Base-by-base conservation (phyloP, 805 yeast species). In the baker's yeast (Saccharomyces cerevisiae) region DNA sequence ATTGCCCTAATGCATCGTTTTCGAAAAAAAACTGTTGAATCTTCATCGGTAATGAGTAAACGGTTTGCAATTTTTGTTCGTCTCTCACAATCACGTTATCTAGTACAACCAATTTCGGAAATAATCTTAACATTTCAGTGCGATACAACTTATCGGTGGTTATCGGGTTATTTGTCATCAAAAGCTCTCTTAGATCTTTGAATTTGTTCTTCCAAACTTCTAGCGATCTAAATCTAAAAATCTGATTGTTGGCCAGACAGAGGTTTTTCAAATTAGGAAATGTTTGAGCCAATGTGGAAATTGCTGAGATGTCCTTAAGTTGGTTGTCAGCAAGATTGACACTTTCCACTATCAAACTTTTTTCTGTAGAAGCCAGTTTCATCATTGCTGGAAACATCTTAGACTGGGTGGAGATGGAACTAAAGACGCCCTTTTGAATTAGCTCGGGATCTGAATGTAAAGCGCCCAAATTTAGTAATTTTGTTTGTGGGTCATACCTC, bases 341-440 rank as follows among this genome's bases (percentile, higher is more conserved):
- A 54, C 89, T 84, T 30, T 83, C 85, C 3, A 90, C 85, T 6
- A 66, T 66, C 26, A 71, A 62, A 32, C 65, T 63, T 1, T 68
- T 67, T 28, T 80, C 82, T 52, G 80, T 80, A 3, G 74, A 71
- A 1, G 96, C 96, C 8, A 92, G 70, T 66, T 85, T 87, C 86
- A 92, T 81, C 59, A 94, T 72, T 0, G 98, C 98, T 10, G 89
- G 86, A 68, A 92, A 89, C 79, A 90, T 84, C 69, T 92, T 94
- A 13, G 91, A 78, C 32, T 84, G 78, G 1, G 88, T 82, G 10
- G 82, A 70, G 14, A 79, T 73, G 4, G 83, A 72, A 14, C 80
- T 78, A 57, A 90, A 83, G 51, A 89, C 74, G 0, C 96, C 96
- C 56, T 77, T 78, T 21, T 77, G 71, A 11, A 69, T 72, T 46